Conservation (phyloP, 2,329 filamentous ascomycete species). For the Mycocentrospora acerina region DNA sequence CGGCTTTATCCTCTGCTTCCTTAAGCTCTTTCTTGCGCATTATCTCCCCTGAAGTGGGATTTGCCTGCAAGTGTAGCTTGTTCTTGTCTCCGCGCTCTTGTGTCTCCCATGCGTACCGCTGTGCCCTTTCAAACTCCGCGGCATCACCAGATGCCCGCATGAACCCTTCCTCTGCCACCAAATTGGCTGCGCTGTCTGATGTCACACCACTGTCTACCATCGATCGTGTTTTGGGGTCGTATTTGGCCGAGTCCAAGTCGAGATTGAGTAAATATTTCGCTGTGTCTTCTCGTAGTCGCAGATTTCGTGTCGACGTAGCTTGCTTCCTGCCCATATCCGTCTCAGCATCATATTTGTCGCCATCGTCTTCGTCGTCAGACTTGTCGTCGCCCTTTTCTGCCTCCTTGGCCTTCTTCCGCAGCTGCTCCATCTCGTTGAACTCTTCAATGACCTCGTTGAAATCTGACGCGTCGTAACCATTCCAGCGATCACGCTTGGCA, state of each 20-base stretch:
- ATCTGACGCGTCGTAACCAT: conserved; percentile 90
- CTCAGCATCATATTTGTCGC: conserved; percentile 81
- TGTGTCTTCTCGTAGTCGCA: conserved; percentile 92
- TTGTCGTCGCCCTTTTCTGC: conserved; percentile 46
- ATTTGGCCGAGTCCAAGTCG: conserved; percentile 93
- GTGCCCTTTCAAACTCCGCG: conserved; percentile 85
- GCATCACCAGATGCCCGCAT: conserved; percentile 87
- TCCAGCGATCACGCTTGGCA: conserved; percentile 96
- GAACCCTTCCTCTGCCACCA: conserved; percentile 93
- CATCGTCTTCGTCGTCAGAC: conserved; percentile 52
- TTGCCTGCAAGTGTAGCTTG: conserved; percentile 87
- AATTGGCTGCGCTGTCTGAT: conserved; percentile 73
- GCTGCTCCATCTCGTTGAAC: conserved; percentile 80
- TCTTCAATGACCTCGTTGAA: conserved; percentile 87
- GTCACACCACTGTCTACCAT: conserved; percentile 85
- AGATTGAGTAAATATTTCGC: conserved; percentile 95
- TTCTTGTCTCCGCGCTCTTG: conserved; percentile 81
- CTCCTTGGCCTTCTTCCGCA: conserved; percentile 56
- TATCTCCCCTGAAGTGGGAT: conserved; percentile 89
- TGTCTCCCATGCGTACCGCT: conserved; percentile 90
- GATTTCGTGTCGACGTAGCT: conserved; percentile 83
- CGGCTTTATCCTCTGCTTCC: conserved; percentile 69
- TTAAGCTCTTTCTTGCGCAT: conserved; percentile 76
- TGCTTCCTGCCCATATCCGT: conserved; percentile 96
- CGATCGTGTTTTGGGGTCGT: conserved; percentile 92